These are phyloP conservation scores for Diversispora epigaea DNA, from an alignment of 192 early-diverging fungal species.

Conservation along the genomic window DNA sequence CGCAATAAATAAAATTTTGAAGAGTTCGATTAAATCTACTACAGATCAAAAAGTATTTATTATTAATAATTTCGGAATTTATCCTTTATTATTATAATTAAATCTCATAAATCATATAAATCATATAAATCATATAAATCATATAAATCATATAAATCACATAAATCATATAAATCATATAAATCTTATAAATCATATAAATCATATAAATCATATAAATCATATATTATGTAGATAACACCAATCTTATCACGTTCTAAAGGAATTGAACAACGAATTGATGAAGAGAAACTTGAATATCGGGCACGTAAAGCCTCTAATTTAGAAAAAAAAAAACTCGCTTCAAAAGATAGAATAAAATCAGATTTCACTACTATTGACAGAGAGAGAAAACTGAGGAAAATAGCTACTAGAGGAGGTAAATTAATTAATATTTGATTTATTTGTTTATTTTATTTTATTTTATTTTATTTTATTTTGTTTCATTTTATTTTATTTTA, in stretches of 20 bases:
- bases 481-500: too few relatives aligned
- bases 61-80: too few relatives aligned
- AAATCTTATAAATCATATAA: neutral
- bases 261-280: conserved; percentile 75
- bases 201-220: neutral
- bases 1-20: conserved; percentile 19
- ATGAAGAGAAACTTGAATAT: conserved; percentile 80
- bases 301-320: conserved; percentile 75
- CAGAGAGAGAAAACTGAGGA: conserved; percentile 85
- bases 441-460: neutral
- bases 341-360: conserved; percentile 68
- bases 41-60: too few relatives aligned
- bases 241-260: conserved; percentile 86
- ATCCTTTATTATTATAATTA: neutral
- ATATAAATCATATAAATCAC: neutral
- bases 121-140: neutral
- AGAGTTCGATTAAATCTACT: neutral
- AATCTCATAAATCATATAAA: neutral
- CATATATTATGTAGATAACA: conserved; percentile 7
- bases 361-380: conserved; percentile 76
- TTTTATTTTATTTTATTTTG: too few relatives aligned
- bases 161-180: neutral
- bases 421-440: conserved; percentile 26
- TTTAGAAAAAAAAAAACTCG: conserved; percentile 68
- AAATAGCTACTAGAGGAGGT: conserved; percentile 90